A percentile compares a stretch with the other conserved stretches of the same genome.
These are phyloP conservation scores for Stephania yunnanensis DNA, from an alignment of 164 flowering plant species.

Conservation along the genomic window DNA sequence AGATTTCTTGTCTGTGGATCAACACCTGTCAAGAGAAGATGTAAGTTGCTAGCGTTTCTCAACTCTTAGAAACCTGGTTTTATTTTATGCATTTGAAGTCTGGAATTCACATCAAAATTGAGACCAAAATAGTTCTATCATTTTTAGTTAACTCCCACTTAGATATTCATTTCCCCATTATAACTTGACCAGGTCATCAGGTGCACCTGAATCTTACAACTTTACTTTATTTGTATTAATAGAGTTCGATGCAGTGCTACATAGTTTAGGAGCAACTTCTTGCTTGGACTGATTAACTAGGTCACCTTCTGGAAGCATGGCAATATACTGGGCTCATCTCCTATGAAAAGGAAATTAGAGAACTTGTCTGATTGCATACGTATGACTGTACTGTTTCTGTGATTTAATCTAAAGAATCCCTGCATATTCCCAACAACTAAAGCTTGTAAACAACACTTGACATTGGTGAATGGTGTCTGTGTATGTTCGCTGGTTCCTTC, in stretches of 20 bases:
- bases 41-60: slow-evolving; percentile 29
- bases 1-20: slow-evolving; percentile 75
- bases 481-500: neutral
- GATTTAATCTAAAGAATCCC: neutral
- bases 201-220: neutral
- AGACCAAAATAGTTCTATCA: neutral
- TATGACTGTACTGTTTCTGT: neutral
- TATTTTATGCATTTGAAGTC: neutral
- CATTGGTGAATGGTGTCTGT: neutral
- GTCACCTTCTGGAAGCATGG: neutral
- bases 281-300: neutral
- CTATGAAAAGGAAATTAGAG: too few relatives aligned
- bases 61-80: neutral
- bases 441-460: neutral
- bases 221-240: neutral
- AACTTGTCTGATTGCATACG: neutral
- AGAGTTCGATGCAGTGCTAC: neutral
- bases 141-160: neutral
- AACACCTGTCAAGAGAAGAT: slow-evolving; percentile 74
- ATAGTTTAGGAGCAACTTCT: neutral
- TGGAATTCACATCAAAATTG: neutral
- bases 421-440: neutral
- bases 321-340: neutral
- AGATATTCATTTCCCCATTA: neutral
- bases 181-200: neutral